Conservation (phyloP, 1,139 yeast species). For the Arxiozyma bovina region DNA sequence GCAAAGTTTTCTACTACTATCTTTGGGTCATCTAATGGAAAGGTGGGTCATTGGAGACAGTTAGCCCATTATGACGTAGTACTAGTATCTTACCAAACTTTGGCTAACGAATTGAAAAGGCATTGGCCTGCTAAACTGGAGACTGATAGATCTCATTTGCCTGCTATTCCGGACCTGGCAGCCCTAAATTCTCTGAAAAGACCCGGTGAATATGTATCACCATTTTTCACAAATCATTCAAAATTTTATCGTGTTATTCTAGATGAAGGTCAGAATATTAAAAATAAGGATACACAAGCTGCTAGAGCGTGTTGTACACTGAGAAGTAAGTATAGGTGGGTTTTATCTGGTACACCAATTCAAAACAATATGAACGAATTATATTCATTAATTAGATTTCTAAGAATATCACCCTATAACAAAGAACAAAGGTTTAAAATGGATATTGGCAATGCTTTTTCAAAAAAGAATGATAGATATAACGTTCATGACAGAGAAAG, state of each 20-base stretch:
- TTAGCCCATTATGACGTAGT: conserved; percentile 60
- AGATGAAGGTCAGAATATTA: conserved; percentile 89
- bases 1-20: conserved; percentile 44
- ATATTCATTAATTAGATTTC: conserved; percentile 64
- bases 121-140: conserved; percentile 35
- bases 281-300: conserved; percentile 59
- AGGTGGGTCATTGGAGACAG: conserved; percentile 37
- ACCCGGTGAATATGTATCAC: conserved; percentile 44
- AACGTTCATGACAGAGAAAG: conserved; percentile 32
- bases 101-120: conserved; percentile 59
- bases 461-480: conserved; percentile 30
- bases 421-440: conserved; percentile 48
- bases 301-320: conserved; percentile 60
- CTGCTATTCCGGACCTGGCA: conserved; percentile 36
- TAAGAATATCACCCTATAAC: conserved; percentile 59
- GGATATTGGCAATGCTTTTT: conserved; percentile 54
- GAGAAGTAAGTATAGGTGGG: conserved; percentile 53
- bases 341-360: conserved; percentile 91
- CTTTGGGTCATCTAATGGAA: conserved; percentile 49
- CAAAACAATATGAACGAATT: conserved; percentile 80
- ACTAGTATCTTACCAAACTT: conserved; percentile 65
- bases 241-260: conserved; percentile 59
- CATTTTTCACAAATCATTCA: conserved; percentile 53
- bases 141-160: conserved; percentile 20
- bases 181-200: conserved; percentile 29